Evolutionary conservation across 441 rosid genomes (phyloP).

Genomic region (Populus hybrid): DNA sequence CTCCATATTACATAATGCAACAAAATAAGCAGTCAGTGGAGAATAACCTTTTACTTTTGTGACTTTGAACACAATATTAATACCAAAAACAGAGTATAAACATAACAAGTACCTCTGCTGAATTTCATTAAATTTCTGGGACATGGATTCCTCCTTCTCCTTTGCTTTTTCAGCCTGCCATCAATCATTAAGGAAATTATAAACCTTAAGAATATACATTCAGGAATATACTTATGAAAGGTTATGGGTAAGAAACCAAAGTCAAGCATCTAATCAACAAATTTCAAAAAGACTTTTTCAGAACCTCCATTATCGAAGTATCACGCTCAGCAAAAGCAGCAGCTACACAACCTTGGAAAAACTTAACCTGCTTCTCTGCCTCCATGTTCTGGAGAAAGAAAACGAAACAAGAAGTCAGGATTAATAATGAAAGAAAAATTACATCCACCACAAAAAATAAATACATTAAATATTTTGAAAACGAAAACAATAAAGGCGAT

Average conservation of each 20-base stretch:
- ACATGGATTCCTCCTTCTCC: constrained; percentile 79
- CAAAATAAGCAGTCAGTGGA: background rate
- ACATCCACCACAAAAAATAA: background rate
- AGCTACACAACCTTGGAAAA: constrained; percentile 97
- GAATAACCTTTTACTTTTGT: background rate
- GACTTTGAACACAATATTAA: background rate
- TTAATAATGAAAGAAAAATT: constrained; percentile 10
- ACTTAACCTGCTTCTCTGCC: constrained; percentile 91
- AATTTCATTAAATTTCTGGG: constrained; percentile 52
- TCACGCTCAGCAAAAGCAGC: constrained; percentile 98
- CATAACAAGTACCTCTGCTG: constrained; percentile 50
- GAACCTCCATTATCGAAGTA: constrained; percentile 89
- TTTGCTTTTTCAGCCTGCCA: constrained; percentile 94
- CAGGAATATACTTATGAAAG: constrained; percentile 1
- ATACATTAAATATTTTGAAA: background rate
- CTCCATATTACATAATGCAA: background rate
- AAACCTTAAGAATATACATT: constrained; percentile 6
- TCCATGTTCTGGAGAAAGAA: constrained; percentile 63
- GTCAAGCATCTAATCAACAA: constrained; percentile 10
- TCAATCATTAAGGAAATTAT: constrained; percentile 15
- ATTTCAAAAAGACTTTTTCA: constrained; percentile 12
- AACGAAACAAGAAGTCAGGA: constrained; percentile 7
- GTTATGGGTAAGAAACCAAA: background rate
- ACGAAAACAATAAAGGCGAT: background rate
- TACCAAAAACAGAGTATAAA: constrained; percentile 4